Evolutionary conservation across 1,284 basidiomycete genomes (phyloP), one percentile per base, ranked within the genome.

Genomic region (Sanghuangporus weigelae): DNA sequence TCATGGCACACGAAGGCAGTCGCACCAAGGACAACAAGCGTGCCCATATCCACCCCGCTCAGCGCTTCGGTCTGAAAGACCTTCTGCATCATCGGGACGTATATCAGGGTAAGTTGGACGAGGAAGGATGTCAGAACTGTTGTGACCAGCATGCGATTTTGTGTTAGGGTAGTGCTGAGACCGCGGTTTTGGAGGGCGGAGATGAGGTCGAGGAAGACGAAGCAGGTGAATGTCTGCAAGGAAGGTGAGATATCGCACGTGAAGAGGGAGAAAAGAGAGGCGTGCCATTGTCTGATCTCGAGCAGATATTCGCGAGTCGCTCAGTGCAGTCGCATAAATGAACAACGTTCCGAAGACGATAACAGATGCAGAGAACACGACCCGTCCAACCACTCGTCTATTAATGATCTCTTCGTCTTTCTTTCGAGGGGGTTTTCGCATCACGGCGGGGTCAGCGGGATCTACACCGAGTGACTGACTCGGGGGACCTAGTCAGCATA

Each of bases 401-500:
- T 84, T 93, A 68, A 98, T 89, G 64, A 98, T 93, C 5, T 92
- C 88, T 39, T 92, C 92, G 69, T 93, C 87, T 79, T 97, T 97
- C 68, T 84, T 86, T 56, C 96, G 81, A 14, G 96, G 96, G 0
- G 94, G 95, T 65, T 87, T 84, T 31, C 84, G 83, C 93, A 98
- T 98, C 39, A 96, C 87, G 21, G 90, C 90, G 21, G 86, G 86
- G 73, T 97, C 92, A 23, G 96, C 93, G 8, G 96, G 96, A 76
- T 99, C 96, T 5, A 99, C 96, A 57, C 96, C 96, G 51, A 99
- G 82, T 57, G 92, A 95, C 76, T 98, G 96, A 72, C 92, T 95
- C 1, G 96, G 96, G 14, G 96, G 96, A n/a, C 91, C 89, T 92
- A 60, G 5, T 62, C 46, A 60, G 23, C 26, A 31, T 31, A 54